Evolutionary conservation across 441 rosid species (phyloP).

Genomic region (Euphorbia corollata): DNA sequence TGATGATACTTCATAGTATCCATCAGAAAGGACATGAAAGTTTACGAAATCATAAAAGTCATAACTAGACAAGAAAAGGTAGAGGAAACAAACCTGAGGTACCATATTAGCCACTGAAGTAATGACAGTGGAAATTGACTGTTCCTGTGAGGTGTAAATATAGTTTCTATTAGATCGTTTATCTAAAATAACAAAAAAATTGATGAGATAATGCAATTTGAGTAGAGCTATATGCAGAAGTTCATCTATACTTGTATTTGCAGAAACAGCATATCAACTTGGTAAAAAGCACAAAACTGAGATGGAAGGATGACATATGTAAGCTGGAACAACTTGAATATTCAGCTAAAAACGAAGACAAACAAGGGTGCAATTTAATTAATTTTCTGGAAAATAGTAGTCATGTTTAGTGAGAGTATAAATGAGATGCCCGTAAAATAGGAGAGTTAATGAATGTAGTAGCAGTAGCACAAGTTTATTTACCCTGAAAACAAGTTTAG

Average conservation of each 20-base stretch:
- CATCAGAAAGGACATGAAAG: no score
- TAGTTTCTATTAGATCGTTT: slow-evolving; percentile 15
- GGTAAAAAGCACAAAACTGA: neutral
- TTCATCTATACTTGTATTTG: neutral
- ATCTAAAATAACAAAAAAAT: neutral
- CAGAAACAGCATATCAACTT: neutral
- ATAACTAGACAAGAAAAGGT: neutral
- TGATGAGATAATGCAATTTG: neutral
- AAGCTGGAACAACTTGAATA: neutral
- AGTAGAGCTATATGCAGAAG: neutral
- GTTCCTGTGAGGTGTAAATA: slow-evolving; percentile 69
- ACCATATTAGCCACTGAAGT: slow-evolving; percentile 80
- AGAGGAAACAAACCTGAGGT: slow-evolving; percentile 58
- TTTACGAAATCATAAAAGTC: no score
- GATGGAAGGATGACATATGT: neutral
- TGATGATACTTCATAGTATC: neutral
- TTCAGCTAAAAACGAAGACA: neutral
- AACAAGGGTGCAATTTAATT: slow-evolving; percentile 12
- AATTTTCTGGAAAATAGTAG: neutral
- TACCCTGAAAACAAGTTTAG: slow-evolving; percentile 75
- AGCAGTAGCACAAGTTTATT: slow-evolving; percentile 18
- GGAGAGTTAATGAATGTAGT: slow-evolving; percentile 11
- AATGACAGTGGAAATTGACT: slow-evolving; percentile 80
- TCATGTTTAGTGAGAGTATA: neutral
- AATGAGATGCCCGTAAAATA: neutral